Evolutionary conservation across 768 basidiomycete genomes (phyloP).

Genomic region (Leccinum pellstonianum): DNA sequence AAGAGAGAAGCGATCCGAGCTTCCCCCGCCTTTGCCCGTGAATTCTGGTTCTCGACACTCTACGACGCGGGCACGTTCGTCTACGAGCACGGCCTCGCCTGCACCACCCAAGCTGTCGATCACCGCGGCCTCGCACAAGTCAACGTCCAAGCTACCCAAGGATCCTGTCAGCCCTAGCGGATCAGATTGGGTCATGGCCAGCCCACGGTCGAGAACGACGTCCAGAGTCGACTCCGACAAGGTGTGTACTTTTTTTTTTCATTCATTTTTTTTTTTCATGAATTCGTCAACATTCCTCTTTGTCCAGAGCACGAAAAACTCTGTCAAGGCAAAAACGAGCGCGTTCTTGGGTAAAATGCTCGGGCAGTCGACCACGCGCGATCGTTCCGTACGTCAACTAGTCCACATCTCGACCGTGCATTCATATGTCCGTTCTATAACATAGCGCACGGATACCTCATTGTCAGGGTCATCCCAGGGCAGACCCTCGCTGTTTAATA

Average conservation of each 20-base stretch:
- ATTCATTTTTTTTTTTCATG: neutral
- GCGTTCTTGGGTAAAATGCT: slow-evolving; percentile 80
- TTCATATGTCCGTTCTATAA: slow-evolving; percentile 15
- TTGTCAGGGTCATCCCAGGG: slow-evolving; percentile 25
- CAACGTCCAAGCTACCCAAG: slow-evolving; percentile 20
- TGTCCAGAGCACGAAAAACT: slow-evolving; percentile 45
- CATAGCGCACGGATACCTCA: slow-evolving; percentile 60
- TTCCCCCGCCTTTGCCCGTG: slow-evolving; percentile 45
- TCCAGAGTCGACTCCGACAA: slow-evolving; percentile 47
- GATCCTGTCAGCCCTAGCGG: slow-evolving; percentile 35
- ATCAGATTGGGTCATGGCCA: slow-evolving; percentile 50
- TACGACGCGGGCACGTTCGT: slow-evolving; percentile 42
- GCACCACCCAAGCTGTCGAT: slow-evolving; percentile 37
- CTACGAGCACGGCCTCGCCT: slow-evolving; percentile 37
- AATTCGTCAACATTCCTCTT: neutral
- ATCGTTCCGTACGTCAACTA: slow-evolving; percentile 57
- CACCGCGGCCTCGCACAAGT: slow-evolving; percentile 30
- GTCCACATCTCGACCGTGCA: slow-evolving; percentile 5
- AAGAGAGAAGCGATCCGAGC: slow-evolving; percentile 38
- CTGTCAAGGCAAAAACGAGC: slow-evolving; percentile 76
- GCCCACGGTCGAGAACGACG: slow-evolving; percentile 42
- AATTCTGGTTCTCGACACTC: slow-evolving; percentile 26
- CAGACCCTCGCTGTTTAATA: slow-evolving; percentile 35
- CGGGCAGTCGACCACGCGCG: slow-evolving; percentile 61
- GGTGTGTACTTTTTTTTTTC: slow-evolving; percentile 34